Conservation (phyloP, 1,284 basidiomycete genomes). For the Caloboletus firmus region DNA sequence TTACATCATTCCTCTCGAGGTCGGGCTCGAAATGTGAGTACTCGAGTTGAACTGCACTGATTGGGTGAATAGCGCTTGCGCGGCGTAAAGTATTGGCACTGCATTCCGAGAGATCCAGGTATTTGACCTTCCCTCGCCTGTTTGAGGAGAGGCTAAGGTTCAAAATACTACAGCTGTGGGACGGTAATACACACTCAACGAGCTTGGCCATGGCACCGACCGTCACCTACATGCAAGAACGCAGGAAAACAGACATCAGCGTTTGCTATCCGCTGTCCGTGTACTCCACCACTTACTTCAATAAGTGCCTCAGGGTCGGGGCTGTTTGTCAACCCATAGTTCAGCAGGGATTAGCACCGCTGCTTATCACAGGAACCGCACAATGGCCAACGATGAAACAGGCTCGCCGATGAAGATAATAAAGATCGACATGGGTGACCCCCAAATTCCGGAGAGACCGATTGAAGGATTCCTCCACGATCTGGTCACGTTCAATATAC, state of each 20-base stretch:
- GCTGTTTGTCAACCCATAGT: not conserved
- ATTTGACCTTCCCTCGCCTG: slow-evolving; percentile 42
- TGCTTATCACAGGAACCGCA: not conserved
- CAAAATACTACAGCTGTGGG: not conserved
- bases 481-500: too few species aligned
- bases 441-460: slow-evolving; percentile 34
- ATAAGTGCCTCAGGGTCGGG: slow-evolving; percentile 21
- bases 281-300: slow-evolving; percentile 11
- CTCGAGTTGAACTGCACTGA: slow-evolving; percentile 49
- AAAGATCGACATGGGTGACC: slow-evolving; percentile 36
- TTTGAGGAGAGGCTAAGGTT: not conserved
- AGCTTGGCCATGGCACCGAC: slow-evolving; percentile 37
- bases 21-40: slow-evolving; percentile 43
- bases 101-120: slow-evolving; percentile 49
- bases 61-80: slow-evolving; percentile 41
- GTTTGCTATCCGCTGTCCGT: not conserved
- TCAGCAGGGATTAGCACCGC: not conserved
- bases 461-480: slow-evolving; percentile 29
- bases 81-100: slow-evolving; percentile 45
- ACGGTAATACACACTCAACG: slow-evolving; percentile 28
- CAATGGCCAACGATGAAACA: not conserved
- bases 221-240: slow-evolving; percentile 24
- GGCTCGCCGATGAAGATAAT: slow-evolving; percentile 32
- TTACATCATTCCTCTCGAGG: slow-evolving; percentile 32
- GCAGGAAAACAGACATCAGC: not conserved